These are phyloP conservation scores for Allomyces macrogynus DNA, from an alignment of 192 early-diverging fungal species.

Conservation along the genomic window DNA sequence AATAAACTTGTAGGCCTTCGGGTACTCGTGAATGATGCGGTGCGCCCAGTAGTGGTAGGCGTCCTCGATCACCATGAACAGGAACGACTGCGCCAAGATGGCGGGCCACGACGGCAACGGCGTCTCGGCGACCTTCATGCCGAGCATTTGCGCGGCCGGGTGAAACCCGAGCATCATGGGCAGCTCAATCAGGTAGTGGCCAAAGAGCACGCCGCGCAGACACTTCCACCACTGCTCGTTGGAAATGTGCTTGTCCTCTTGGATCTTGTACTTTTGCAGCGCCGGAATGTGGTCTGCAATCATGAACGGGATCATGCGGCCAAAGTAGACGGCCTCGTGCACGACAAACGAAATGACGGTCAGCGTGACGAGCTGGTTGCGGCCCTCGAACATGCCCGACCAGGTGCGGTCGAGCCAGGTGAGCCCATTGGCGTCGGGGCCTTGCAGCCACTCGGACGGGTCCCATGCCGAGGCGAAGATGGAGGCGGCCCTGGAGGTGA, in stretches of 20 bases:
- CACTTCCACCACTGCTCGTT: slow-evolving; percentile 50
- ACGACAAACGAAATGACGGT: slow-evolving; percentile 55
- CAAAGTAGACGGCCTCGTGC: slow-evolving; percentile 85
- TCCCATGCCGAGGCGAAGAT: too few relatives aligned
- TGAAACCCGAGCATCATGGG: slow-evolving; percentile 80
- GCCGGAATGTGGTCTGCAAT: slow-evolving; percentile 68
- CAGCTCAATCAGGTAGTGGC: slow-evolving; percentile 61
- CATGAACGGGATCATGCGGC: slow-evolving; percentile 71
- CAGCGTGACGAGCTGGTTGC: slow-evolving; percentile 47
- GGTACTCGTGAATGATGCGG: slow-evolving; percentile 59
- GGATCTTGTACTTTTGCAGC: slow-evolving; percentile 78
- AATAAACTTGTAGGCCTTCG: slow-evolving; percentile 65
- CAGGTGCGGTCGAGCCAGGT: slow-evolving; percentile 33
- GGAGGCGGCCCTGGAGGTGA: too few relatives aligned
- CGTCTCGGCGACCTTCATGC: slow-evolving; percentile 60
- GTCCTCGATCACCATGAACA: slow-evolving; percentile 75
- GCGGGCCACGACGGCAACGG: slow-evolving; percentile 61
- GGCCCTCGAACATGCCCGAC: slow-evolving; percentile 41
- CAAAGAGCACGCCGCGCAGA: slow-evolving; percentile 42
- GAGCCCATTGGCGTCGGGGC: too few relatives aligned
- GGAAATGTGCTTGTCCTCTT: slow-evolving; percentile 51
- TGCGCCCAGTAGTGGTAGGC: slow-evolving; percentile 83
- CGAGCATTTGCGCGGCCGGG: slow-evolving; percentile 57
- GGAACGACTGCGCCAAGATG: slow-evolving; percentile 38
- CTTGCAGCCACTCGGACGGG: too few relatives aligned